These are phyloP conservation scores for Vachellia collinsii DNA, from an alignment of 306 rosid species.

Conservation along the genomic window DNA sequence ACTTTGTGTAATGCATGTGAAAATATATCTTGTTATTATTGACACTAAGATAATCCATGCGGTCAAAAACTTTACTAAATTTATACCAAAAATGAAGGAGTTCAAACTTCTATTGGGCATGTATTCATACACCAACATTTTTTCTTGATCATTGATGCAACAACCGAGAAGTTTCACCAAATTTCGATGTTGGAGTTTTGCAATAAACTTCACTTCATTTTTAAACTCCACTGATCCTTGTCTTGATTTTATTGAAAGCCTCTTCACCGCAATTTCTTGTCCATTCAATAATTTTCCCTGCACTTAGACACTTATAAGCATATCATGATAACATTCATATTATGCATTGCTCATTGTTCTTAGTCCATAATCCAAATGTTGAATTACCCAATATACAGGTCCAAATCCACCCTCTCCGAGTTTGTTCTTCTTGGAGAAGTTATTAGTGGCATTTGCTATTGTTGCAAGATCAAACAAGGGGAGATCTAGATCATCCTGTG, in stretches of 20 bases:
- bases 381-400: slow-evolving; percentile 31
- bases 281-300: slow-evolving; percentile 39
- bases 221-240: slow-evolving; percentile 35
- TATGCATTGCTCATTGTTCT: background rate
- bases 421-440: slow-evolving; percentile 20
- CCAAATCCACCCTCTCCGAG: slow-evolving; percentile 37
- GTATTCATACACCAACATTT: slow-evolving; percentile 13
- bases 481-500: slow-evolving; percentile 38
- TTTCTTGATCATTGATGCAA: slow-evolving; percentile 38
- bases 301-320: background rate
- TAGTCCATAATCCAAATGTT: background rate
- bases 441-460: slow-evolving; percentile 9
- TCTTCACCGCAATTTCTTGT: slow-evolving; percentile 43
- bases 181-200: slow-evolving; percentile 41
- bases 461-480: slow-evolving; percentile 33
- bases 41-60: background rate
- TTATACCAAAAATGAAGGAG: slow-evolving; percentile 33
- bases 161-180: slow-evolving; percentile 44
- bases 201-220: slow-evolving; percentile 37
- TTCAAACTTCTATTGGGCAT: slow-evolving; percentile 32
- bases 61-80: background rate
- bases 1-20: background rate
- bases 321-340: background rate
- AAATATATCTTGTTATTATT: background rate
- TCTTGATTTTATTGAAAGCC: slow-evolving; percentile 37